Percentiles rank a stretch among this genome's conserved stretches.
Conservation (phyloP, 495 filamentous ascomycete species). For the Penicillium desertorum region DNA sequence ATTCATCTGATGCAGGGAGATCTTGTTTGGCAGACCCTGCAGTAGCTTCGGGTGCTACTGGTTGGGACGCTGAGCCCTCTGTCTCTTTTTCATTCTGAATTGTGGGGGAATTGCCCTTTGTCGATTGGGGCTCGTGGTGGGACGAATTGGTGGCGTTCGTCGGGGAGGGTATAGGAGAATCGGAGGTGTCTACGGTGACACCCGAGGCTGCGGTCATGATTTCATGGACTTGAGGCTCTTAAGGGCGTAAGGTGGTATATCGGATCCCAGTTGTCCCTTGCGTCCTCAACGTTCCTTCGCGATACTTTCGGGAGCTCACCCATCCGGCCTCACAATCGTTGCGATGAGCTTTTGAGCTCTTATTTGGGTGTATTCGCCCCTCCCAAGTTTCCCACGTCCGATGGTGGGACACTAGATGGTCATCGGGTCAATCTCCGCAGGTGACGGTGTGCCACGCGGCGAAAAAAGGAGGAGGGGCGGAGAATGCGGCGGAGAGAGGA, state of each 20-base stretch:
- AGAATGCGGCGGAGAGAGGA: conserved; percentile 24
- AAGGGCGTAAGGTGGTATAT: conserved; percentile 14
- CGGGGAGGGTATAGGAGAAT: conserved; percentile 11
- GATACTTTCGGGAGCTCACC: conserved; percentile 19
- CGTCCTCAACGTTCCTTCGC: conserved; percentile 23
- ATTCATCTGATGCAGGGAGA: conserved; percentile 24
- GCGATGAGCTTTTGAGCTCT: not conserved
- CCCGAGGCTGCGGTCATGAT: conserved; percentile 31
- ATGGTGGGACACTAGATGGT: conserved; percentile 19
- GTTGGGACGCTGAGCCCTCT: conserved; percentile 19
- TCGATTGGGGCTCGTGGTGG: not conserved
- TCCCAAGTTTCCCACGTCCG: conserved; percentile 2
- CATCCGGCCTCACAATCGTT: conserved; percentile 22
- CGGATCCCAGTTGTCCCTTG: conserved; percentile 15
- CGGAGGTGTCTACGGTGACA: conserved; percentile 25
- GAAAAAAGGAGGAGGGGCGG: conserved; percentile 30
- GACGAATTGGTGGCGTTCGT: conserved; percentile 16
- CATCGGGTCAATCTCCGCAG: conserved; percentile 29
- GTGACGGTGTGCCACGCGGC: conserved; percentile 26
- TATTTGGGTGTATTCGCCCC: not conserved
- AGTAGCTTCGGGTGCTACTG: conserved; percentile 1
- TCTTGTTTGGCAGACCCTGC: conserved; percentile 8
- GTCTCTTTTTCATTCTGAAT: conserved; percentile 20
- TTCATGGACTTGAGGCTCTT: conserved; percentile 25
- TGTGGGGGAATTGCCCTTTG: conserved; percentile 11